Evolutionary conservation across 169 alveolate genomes (phyloP).

Genomic region (Eimeria maxima): DNA sequence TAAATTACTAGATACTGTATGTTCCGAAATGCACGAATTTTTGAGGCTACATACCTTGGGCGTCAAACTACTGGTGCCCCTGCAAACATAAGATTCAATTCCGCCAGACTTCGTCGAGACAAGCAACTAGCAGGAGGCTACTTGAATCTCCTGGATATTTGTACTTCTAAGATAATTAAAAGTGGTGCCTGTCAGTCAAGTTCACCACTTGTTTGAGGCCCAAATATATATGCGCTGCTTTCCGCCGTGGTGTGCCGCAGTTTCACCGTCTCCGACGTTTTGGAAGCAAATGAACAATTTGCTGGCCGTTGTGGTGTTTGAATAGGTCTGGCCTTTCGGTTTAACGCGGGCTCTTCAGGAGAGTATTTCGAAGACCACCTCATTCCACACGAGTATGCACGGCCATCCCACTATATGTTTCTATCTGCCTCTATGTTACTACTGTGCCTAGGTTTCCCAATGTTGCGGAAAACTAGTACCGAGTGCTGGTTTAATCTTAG

Average conservation of each 20-base stretch:
- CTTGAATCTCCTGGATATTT: background rate
- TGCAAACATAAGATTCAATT: background rate
- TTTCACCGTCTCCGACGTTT: background rate
- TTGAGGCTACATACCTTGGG: background rate
- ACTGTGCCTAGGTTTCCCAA: background rate
- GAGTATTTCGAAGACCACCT: background rate
- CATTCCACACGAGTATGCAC: background rate
- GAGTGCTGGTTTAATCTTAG: background rate
- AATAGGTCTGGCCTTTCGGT: background rate
- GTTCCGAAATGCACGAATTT: background rate
- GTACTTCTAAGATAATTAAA: background rate
- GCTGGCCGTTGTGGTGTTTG: background rate
- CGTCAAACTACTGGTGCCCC: background rate
- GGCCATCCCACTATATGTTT: background rate
- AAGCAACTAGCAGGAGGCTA: background rate
- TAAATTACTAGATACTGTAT: background rate
- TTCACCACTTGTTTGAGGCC: background rate
- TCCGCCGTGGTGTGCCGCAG: background rate
- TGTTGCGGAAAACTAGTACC: background rate
- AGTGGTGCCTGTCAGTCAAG: background rate
- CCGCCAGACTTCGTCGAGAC: conserved; percentile 7
- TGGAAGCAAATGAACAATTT: background rate
- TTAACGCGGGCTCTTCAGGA: background rate
- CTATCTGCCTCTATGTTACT: background rate
- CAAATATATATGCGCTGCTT: background rate